Conservation (phyloP, 2,329 filamentous ascomycete genomes). For the Blastomyces silverae region DNA sequence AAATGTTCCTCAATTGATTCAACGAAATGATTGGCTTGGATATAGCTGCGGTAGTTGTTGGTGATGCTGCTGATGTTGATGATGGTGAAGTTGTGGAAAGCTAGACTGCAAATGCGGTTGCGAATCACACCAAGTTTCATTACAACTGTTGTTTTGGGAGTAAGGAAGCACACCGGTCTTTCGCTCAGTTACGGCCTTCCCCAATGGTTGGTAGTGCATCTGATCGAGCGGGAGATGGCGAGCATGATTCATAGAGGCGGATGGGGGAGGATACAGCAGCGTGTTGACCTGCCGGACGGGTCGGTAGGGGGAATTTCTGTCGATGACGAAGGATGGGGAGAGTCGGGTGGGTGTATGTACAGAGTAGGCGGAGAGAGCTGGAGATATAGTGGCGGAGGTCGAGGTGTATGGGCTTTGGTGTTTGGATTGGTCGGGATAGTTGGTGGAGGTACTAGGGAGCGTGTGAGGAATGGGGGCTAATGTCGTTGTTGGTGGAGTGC, state of each 20-base stretch:
- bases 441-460: conserved; percentile 28
- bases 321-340: conserved; percentile 81
- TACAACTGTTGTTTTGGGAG: conserved; percentile 29
- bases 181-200: conserved; percentile 60
- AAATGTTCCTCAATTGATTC: not conserved
- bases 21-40: not conserved
- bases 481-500: conserved; percentile 33
- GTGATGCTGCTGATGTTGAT: not conserved
- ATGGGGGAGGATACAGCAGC: conserved; percentile 79
- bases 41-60: not conserved
- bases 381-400: conserved; percentile 52
- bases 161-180: conserved; percentile 61
- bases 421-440: conserved; percentile 35
- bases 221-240: conserved; percentile 58
- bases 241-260: conserved; percentile 69
- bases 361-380: conserved; percentile 60
- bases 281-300: conserved; percentile 85
- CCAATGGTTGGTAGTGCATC: conserved; percentile 77
- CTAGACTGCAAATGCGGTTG: conserved; percentile 30
- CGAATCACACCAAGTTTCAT: conserved; percentile 39
- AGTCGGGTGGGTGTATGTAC: conserved; percentile 58
- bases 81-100: conserved; percentile 18
- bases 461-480: conserved; percentile 28
- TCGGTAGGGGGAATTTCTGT: conserved; percentile 85
- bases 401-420: conserved; percentile 48